A percentile compares a stretch with the other conserved stretches of the same genome.
Evolutionary conservation across 768 basidiomycete genomes (phyloP).

Genomic region (Candolleomyces aberdarensis): DNA sequence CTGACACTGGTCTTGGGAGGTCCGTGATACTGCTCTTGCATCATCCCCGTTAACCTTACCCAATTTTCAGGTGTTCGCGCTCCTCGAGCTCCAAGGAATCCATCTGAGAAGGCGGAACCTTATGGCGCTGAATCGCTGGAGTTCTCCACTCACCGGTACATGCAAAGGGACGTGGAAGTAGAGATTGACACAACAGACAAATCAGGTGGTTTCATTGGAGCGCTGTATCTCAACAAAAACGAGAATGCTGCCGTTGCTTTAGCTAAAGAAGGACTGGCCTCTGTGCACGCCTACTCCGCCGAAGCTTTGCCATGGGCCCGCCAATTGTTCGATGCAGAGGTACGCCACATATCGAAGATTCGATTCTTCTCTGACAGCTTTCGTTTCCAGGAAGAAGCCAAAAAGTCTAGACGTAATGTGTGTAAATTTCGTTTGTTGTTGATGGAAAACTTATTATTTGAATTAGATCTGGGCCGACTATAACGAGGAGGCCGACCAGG

Average conservation of each 20-base stretch:
- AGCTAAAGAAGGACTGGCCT: constrained; percentile 82
- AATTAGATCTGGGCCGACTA: constrained; percentile 83
- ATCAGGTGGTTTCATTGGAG: constrained; percentile 92
- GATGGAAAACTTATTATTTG: neutral
- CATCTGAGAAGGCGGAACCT: constrained; percentile 85
- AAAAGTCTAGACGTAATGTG: constrained; percentile 74
- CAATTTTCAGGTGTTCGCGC: constrained; percentile 72
- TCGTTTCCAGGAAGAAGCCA: constrained; percentile 66
- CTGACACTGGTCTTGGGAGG: constrained; percentile 90
- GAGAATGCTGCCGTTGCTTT: constrained; percentile 87
- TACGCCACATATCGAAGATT: constrained; percentile 22
- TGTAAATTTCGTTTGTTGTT: constrained; percentile 21
- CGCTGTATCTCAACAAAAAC: constrained; percentile 79
- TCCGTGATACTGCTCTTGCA: constrained; percentile 22
- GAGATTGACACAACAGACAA: constrained; percentile 90
- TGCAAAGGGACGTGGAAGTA: constrained; percentile 96
- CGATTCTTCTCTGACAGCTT: neutral
- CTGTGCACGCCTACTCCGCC: constrained; percentile 85
- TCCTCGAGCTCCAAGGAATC: constrained; percentile 78
- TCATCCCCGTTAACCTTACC: neutral
- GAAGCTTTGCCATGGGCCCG: constrained; percentile 77
- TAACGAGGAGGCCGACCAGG: constrained; percentile 66
- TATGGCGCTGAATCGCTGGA: constrained; percentile 81
- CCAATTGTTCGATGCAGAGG: constrained; percentile 85
- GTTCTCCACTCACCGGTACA: constrained; percentile 73